Conservation (phyloP, 1,284 basidiomycete species). For the Papiliotrema nemorosa region DNA sequence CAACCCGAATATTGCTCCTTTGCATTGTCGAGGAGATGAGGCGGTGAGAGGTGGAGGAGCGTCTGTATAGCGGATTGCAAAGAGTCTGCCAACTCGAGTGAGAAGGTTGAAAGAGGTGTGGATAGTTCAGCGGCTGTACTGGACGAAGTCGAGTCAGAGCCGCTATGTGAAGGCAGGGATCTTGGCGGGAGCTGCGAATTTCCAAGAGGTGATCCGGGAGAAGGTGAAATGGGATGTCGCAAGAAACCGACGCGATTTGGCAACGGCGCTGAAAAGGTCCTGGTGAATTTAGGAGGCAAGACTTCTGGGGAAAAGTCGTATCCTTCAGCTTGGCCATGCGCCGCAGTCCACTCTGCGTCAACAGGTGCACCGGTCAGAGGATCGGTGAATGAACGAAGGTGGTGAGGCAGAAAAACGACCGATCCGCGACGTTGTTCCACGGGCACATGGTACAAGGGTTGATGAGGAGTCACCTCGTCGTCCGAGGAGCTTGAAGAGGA, state of each 20-base stretch:
- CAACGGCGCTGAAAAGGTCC: conserved; percentile 37
- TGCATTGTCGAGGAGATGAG: conserved; percentile 82
- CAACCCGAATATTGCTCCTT: conserved; percentile 87
- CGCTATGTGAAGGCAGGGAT: not conserved
- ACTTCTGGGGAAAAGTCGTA: conserved; percentile 11
- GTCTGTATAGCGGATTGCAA: conserved; percentile 84
- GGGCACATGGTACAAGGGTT: not conserved
- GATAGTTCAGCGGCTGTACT: not conserved
- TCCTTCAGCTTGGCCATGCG: conserved; percentile 4
- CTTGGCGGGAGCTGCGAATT: conserved; percentile 11
- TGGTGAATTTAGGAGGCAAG: conserved; percentile 17
- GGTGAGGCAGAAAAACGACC: conserved; percentile 6
- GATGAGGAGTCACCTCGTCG: conserved; percentile 9
- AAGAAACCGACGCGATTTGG: conserved; percentile 29
- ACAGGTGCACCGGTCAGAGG: conserved; percentile 14
- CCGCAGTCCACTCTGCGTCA: conserved; percentile 14
- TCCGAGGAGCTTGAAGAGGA: conserved; percentile 15
- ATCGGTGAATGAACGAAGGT: conserved; percentile 15
- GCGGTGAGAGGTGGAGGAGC: conserved; percentile 77
- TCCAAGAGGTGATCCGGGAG: conserved; percentile 1
- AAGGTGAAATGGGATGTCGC: conserved; percentile 24
- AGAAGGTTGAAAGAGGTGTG: conserved; percentile 9
- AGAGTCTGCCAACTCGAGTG: conserved; percentile 76
- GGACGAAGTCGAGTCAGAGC: conserved; percentile 1
- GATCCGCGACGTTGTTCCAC: conserved; percentile 5